Conservation (phyloP, 2,329 filamentous ascomycete genomes). For the Aspergillus vadensis region DNA sequence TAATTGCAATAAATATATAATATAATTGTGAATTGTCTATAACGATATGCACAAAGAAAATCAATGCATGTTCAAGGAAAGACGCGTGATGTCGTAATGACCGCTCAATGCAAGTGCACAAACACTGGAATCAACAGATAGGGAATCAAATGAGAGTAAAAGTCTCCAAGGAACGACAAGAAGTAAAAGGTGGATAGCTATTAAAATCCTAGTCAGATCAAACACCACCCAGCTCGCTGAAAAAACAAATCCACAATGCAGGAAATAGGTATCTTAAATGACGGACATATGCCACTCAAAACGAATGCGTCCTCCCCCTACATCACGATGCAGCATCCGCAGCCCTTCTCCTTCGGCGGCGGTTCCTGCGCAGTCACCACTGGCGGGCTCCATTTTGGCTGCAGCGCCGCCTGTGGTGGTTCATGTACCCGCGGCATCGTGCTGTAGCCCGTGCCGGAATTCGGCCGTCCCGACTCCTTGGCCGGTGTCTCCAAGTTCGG, state of each 20-base stretch:
- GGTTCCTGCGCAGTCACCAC: slow-evolving; percentile 58
- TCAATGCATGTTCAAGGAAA: not conserved
- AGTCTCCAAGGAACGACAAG: slow-evolving; percentile 6
- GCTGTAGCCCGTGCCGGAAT: slow-evolving; percentile 52
- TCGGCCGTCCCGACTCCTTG: slow-evolving; percentile 39
- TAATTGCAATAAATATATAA: not conserved
- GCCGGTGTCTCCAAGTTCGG: slow-evolving; percentile 25
- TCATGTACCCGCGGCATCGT: slow-evolving; percentile 52
- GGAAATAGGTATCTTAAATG: slow-evolving; percentile 12
- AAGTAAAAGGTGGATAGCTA: slow-evolving; percentile 3
- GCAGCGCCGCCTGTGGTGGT: slow-evolving; percentile 36
- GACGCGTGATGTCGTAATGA: slow-evolving; percentile 11
- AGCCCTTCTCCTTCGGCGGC: slow-evolving; percentile 54
- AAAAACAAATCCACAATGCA: slow-evolving; percentile 16
- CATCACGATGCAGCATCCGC: slow-evolving; percentile 76
- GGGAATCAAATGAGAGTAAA: not conserved
- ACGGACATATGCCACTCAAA: slow-evolving; percentile 1
- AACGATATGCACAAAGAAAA: not conserved
- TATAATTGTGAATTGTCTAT: not conserved
- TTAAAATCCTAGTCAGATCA: slow-evolving; percentile 12
- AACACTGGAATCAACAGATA: not conserved
- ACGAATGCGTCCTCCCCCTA: slow-evolving; percentile 43
- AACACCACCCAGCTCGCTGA: slow-evolving; percentile 19
- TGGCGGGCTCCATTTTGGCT: slow-evolving; percentile 46
- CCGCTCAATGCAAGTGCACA: slow-evolving; percentile 5